Evolutionary conservation across 73 alveolate genomes (phyloP), one percentile per base, ranked within the genome.

Genomic region (Tetrahymena borealis): DNA sequence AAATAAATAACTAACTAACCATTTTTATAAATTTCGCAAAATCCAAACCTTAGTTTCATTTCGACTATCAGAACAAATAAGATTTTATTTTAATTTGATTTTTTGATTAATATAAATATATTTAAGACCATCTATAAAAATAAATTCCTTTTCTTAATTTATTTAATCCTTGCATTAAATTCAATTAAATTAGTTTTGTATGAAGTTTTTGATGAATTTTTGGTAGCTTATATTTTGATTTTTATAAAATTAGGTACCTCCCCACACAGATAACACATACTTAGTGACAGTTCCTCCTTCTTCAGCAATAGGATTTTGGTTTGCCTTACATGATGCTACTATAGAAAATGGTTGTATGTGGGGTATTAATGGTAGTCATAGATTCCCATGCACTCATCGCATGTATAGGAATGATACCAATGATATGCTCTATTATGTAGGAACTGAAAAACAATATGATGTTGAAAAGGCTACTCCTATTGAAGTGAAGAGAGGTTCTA

Each of bases 291-390:
- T 92, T 12, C 98, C 98, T 20, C 36, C 39, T 39, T 93, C 36
- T 37, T 79, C 96, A 32, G 95, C 97, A 79, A 37, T 94, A 33
- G 98, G 98, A 28, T 38, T 96, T 32, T 96, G 98, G 97, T 90
- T 96, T 31, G 98, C 97, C 11, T 78, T 96, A 38, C 97, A 96
- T 42, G 97, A 96, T 94, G 97, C 98, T 12, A 94, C 93, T 11
- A 85, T 60, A 37, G 95, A 94, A 16, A 96, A 96, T 90, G 98
- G 97, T 24, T 96, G 98, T 79, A 91, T 96, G 91, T 95, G 91
- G 94, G 98, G 96, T 7, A 95, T 96, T 38, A 97, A 97, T 16
- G 97, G 97, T 32, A 91, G 96, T 20, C 98, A 96, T 33, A 79
- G 33, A 28, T 38, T 79, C 13, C 96, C 96, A 32, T 40, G 94